phyloP scores from a whole-genome alignment of 495 filamentous ascomycete species.

The Talaromyces wortmannii region DNA sequence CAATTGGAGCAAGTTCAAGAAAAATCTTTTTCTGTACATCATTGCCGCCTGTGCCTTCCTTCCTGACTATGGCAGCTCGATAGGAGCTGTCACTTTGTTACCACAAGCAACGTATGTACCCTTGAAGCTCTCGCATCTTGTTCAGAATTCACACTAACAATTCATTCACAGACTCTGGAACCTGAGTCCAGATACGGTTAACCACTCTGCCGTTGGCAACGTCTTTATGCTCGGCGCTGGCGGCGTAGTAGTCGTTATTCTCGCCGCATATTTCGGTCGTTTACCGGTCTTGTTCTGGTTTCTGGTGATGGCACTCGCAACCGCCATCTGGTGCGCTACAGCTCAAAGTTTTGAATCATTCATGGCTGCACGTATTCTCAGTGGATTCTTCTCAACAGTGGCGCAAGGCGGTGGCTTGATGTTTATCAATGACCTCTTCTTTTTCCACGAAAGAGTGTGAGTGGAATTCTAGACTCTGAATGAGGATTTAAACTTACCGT shows the following conservation, averaged over 20 bases:
- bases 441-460: no score
- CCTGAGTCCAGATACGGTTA: constrained; percentile 41
- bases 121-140: no score
- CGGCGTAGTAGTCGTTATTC: constrained; percentile 47
- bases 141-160: neutral
- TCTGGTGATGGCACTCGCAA: constrained; percentile 37
- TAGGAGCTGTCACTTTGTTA: constrained; percentile 46
- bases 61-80: constrained; percentile 50
- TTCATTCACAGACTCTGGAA: constrained; percentile 18
- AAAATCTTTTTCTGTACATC: constrained; percentile 45
- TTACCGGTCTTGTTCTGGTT: constrained; percentile 55
- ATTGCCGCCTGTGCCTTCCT: constrained; percentile 48
- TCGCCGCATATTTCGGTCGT: constrained; percentile 54
- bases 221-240: constrained; percentile 51
- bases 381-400: constrained; percentile 58
- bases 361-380: constrained; percentile 52
- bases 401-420: constrained; percentile 50
- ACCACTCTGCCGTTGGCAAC: constrained; percentile 50
- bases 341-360: no score
- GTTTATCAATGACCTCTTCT: constrained; percentile 61
- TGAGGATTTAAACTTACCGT: no score
- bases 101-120: constrained; percentile 37
- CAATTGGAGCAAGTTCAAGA: constrained; percentile 54
- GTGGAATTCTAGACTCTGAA: no score
- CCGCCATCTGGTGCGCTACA: constrained; percentile 49